Evolutionary conservation across 2,329 filamentous ascomycete genomes (phyloP), one percentile per base, ranked within the genome.

Genomic region (Ceratocystis cubensis): DNA sequence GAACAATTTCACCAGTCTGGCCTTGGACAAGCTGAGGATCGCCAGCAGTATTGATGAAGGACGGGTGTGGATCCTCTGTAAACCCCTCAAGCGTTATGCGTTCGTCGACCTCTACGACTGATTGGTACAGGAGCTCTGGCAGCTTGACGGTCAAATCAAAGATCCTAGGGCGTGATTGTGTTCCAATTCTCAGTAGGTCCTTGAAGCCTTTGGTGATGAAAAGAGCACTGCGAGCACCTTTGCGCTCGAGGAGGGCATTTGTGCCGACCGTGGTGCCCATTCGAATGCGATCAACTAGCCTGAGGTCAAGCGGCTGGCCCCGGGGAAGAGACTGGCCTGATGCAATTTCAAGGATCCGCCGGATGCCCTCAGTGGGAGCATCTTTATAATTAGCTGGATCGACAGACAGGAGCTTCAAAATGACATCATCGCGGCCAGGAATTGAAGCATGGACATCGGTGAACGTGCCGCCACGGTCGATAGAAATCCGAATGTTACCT

Each of bases 261-360:
- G 92, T 96, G 8, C 92, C 92, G 13, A 96, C 91, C 0, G 92
- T 96, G 1, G 92, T 96, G 57, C 92, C 92, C 92, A 96, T 96
- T 61, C 92, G 87, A 74, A 96, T 96, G 66, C 88, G 91, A 71
- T 94, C 89, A 71, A 96, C 95, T 72, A 86, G 78, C 20, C 85
- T 84, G 0, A 91, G 96, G 74, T 96, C 91, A 7, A 96, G 78
- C 0, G 88, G 79, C 73, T 91, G 80, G 30, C 90, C 91, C 61
- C 91, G 85, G 2, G 89, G 89, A 57, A 95, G 91, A 3, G 93
- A 86, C 67, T 82, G 81, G 65, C 82, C 81, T 1, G 86, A 84
- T 75, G 95, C 95, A 71, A 84, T 86, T 70, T 87, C 87, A 76
- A 96, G 84, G 66, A 96, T 86, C 67, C 92, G 86, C 17, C 92